phyloP scores from a whole-genome alignment of 2,329 filamentous ascomycete genomes.

The Paecilomyces variotii region DNA sequence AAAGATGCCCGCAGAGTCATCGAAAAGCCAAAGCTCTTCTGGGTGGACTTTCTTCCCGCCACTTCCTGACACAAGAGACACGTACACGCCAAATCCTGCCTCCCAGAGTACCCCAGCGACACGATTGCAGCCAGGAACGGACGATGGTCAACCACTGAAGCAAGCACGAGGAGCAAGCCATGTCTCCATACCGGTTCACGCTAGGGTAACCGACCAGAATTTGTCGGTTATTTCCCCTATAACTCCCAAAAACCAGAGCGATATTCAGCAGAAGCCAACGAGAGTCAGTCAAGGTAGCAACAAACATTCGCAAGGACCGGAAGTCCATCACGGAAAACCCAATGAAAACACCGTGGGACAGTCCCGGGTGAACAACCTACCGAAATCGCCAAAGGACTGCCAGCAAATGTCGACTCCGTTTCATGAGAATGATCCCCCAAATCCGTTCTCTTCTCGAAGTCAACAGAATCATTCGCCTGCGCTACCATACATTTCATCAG shows the following conservation, averaged over 20 bases:
- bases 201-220: too few species aligned
- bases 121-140: not conserved
- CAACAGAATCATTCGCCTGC: not conserved
- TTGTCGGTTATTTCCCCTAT: not conserved
- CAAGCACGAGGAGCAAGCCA: not conserved
- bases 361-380: not conserved
- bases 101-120: not conserved
- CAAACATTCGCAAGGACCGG: not conserved
- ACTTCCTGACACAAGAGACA: not conserved
- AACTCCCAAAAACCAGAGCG: not conserved
- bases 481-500: not conserved
- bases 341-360: not conserved
- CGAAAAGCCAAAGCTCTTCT: not conserved
- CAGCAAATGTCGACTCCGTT: not conserved
- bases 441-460: not conserved
- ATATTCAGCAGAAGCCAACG: not conserved
- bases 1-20: not conserved
- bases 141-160: not conserved
- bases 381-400: not conserved
- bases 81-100: not conserved
- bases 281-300: not conserved
- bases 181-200: not conserved
- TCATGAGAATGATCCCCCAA: not conserved
- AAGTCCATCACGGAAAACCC: not conserved
- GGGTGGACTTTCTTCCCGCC: not conserved